Evolutionary conservation across 2,329 filamentous ascomycete species (phyloP), one percentile per base, ranked within the genome.

Genomic region (Epichloe hybrida): DNA sequence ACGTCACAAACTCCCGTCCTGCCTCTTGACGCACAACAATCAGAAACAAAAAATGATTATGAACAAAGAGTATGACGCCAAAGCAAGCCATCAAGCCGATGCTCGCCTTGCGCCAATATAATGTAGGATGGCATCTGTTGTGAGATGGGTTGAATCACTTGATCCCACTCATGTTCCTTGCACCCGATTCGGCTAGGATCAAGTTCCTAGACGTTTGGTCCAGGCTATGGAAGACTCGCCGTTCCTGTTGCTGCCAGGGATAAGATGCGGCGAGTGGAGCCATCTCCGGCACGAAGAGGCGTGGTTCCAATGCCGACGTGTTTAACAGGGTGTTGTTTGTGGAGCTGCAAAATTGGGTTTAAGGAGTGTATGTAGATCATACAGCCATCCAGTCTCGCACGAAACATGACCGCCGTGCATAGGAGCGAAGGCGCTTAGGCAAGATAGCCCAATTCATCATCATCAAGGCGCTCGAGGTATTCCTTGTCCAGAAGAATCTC

Each of bases 401-500:
- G 8, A 27, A 8, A 27, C 27, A 27, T 27, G 27, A 27, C 27
- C 7, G 27, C 27, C 27, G 27, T 7, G 27, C 11, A 15, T 37
- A 13, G 15, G 41, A 12, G 13, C 1, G 13, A 43, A 12, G n/a
- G 8, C 4, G 2, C 27, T 47, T 31, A 96, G 60, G 91, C 91
- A 57, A 97, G 81, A 68, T 97, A 97, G 52, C 91, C 88, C 54
- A 98, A 78, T 64, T 96, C 89, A 63, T 97, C 93, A 50, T 88
- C 89, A 46, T 97, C 93, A 52, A 97, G 72, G 52, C 93, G 87
- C 74, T 98, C 93, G 46, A 98, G 80, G 63, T 98, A 98, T 68
- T 98, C 93, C 75, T 98, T 98, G 75, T 98, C 93, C 57, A 98
- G 83, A 40, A 98, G 77, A 56, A 95, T 95, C 69, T 98, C 93